These are phyloP conservation scores for Excoecaria cochinchinensis DNA, from an alignment of 345 rosid genomes.

Conservation along the genomic window DNA sequence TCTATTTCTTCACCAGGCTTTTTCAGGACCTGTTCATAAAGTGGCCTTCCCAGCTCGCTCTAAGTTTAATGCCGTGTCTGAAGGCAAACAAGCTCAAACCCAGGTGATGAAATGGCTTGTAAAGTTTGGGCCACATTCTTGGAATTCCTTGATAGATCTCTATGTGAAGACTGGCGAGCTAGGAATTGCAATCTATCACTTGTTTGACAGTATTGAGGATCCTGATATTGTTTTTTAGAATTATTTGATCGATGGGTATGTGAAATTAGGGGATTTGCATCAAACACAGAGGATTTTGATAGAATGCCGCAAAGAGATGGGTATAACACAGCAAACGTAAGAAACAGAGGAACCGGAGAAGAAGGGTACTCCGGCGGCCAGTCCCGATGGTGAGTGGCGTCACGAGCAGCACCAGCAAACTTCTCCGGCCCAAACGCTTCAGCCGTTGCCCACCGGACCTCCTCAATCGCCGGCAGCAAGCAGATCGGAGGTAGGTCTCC, in stretches of 20 bases:
- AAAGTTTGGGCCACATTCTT: constrained; percentile 21
- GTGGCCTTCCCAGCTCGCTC: too few relatives aligned
- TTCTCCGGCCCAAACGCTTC: too few relatives aligned
- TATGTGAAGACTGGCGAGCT: constrained; percentile 24
- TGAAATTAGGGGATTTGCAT: constrained; percentile 22
- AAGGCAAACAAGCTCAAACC: constrained; percentile 33
- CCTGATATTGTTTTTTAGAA: constrained; percentile 29
- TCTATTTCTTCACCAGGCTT: constrained; percentile 47
- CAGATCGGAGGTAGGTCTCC: too few relatives aligned
- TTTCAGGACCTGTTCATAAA: too few relatives aligned
- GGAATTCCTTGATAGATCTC: constrained; percentile 29
- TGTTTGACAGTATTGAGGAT: constrained; percentile 21
- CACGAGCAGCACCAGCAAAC: too few relatives aligned
- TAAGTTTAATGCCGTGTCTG: constrained; percentile 19
- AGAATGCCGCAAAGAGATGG: constrained; percentile 31
- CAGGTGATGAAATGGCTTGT: constrained; percentile 25
- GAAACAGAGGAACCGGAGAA: too few relatives aligned
- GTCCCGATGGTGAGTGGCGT: too few relatives aligned
- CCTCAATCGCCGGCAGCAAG: too few relatives aligned
- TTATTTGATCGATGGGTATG: constrained; percentile 26
- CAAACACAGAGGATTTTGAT: constrained; percentile 22
- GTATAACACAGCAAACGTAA: too few relatives aligned
- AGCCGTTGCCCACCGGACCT: too few relatives aligned
- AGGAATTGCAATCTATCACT: constrained; percentile 6
- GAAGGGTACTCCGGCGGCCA: too few relatives aligned